Conservation (phyloP, 1,284 basidiomycete genomes). For the Apiotrichum porosum region DNA sequence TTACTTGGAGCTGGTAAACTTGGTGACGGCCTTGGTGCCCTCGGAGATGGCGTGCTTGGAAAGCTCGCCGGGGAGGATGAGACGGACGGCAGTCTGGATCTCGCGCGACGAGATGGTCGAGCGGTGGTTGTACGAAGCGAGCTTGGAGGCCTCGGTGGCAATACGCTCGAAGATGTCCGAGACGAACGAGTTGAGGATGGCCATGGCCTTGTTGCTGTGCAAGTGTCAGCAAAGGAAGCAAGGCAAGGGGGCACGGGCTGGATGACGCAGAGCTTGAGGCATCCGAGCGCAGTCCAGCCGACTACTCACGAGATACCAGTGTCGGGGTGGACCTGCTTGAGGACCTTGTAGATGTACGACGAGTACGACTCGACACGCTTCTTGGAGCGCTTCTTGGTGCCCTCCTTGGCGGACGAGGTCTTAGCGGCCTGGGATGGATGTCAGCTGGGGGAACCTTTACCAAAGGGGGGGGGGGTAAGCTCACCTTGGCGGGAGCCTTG, state of each 20-base stretch:
- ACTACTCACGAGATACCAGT: constrained; percentile 67
- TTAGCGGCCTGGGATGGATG: constrained; percentile 9
- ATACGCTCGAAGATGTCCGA: constrained; percentile 93
- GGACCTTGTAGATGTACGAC: constrained; percentile 84
- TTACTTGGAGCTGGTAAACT: too few relatives aligned
- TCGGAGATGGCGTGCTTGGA: constrained; percentile 83
- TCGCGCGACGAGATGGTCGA: constrained; percentile 91
- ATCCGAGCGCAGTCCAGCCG: too few relatives aligned
- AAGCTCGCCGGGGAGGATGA: constrained; percentile 80
- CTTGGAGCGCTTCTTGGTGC: constrained; percentile 63
- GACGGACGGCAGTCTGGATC: constrained; percentile 84
- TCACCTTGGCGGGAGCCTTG: constrained; percentile 59
- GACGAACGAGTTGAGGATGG: constrained; percentile 87
- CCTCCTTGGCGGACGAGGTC: constrained; percentile 12
- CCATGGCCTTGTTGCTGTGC: constrained; percentile 90
- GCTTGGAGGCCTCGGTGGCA: constrained; percentile 85
- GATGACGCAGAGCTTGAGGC: too few relatives aligned
- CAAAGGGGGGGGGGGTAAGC: too few relatives aligned
- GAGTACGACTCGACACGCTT: constrained; percentile 87
- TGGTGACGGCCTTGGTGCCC: constrained; percentile 59
- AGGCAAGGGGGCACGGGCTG: too few relatives aligned
- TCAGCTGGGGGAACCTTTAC: too few relatives aligned
- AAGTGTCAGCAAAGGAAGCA: background rate
- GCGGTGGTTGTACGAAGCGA: constrained; percentile 88
- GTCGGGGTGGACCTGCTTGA: constrained; percentile 77